Conservation (phyloP, 208 protist species). For the Trypanosoma brucei region DNA sequence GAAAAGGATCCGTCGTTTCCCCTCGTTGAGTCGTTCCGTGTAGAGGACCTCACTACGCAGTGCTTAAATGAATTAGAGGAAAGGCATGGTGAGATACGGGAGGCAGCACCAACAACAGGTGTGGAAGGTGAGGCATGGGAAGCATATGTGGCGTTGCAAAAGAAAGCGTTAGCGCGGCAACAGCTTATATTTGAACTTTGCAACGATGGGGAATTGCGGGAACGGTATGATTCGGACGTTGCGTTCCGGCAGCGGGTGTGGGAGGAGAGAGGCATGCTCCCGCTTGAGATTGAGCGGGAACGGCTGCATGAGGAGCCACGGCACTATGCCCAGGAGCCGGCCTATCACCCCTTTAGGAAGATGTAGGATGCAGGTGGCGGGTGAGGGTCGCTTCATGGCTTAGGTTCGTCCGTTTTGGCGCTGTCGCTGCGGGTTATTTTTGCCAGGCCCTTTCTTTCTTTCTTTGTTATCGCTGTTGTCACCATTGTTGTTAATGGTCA, state of each 20-base stretch:
- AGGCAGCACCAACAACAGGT: constrained; percentile 65
- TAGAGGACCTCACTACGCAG: constrained; percentile 52
- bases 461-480: constrained; percentile 4
- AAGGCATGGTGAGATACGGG: constrained; percentile 59
- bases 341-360: constrained; percentile 75
- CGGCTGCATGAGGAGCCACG: constrained; percentile 27
- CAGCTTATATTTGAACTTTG: constrained; percentile 75
- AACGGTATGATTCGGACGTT: constrained; percentile 48
- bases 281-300: constrained; percentile 43
- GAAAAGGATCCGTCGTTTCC: constrained; percentile 37
- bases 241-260: constrained; percentile 49
- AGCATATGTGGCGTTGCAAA: constrained; percentile 76
- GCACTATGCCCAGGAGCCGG: constrained; percentile 78
- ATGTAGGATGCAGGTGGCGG: constrained; percentile 8
- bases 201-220: constrained; percentile 51
- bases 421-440: too few relatives aligned
- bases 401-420: too few relatives aligned
- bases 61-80: constrained; percentile 38
- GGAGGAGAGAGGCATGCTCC: constrained; percentile 53
- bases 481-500: constrained; percentile 10
- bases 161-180: constrained; percentile 75
- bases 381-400: too few relatives aligned
- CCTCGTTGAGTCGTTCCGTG: constrained; percentile 48
- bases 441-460: not conserved
- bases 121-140: constrained; percentile 84